Percentiles rank a stretch among this genome's conserved stretches.
Conservation (phyloP, 73 alveolate genomes). For the Paramecium sexaurelia region DNA sequence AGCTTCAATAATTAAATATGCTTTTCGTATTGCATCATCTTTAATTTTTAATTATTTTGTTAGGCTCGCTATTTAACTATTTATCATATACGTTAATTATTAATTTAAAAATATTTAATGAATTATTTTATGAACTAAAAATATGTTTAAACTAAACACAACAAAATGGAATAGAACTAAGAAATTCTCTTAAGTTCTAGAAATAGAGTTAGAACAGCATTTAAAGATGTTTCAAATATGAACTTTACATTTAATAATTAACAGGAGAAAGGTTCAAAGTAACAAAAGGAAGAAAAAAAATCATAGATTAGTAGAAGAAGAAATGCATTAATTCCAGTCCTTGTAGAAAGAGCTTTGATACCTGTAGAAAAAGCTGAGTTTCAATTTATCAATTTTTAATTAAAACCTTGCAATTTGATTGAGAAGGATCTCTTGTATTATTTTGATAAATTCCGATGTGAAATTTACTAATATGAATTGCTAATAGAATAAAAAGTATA, state of each 20-base stretch:
- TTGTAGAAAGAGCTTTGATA: background rate
- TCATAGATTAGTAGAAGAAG: background rate
- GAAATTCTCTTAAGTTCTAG: background rate
- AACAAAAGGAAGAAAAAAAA: background rate
- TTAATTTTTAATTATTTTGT: background rate
- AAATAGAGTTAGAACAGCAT: background rate
- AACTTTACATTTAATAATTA: background rate
- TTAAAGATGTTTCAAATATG: background rate
- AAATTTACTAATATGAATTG: background rate
- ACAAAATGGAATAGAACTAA: background rate
- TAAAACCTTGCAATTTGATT: background rate
- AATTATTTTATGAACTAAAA: background rate
- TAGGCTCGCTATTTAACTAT: background rate
- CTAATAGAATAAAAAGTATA: background rate
- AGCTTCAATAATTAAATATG: slow-evolving; percentile 2
- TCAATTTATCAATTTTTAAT: background rate
- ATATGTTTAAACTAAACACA: background rate
- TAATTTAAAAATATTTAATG: background rate
- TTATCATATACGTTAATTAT: background rate
- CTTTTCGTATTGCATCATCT: slow-evolving; percentile 27
- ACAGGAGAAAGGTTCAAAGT: background rate
- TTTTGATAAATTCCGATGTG: background rate
- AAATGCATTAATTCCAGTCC: background rate
- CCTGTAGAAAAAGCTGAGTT: background rate
- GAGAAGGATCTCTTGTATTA: background rate